phyloP scores from a whole-genome alignment of 129 eudicot genomes.

The Artemisia tridentata region DNA sequence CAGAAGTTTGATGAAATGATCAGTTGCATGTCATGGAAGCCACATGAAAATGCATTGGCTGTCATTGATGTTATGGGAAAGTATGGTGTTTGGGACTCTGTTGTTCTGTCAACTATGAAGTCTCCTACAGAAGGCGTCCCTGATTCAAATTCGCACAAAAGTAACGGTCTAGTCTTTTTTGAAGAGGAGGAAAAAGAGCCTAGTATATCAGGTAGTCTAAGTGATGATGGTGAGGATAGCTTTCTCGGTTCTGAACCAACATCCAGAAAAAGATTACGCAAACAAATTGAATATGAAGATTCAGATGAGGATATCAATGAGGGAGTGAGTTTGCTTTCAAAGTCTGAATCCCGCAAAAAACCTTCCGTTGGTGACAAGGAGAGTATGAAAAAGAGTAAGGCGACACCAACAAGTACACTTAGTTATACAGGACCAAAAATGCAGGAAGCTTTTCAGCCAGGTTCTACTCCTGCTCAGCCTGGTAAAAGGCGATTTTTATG shows the following conservation, averaged over 20 bases:
- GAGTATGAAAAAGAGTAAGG: slow-evolving; percentile 34
- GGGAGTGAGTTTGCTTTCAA: slow-evolving; percentile 40
- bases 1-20: slow-evolving; percentile 79
- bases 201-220: slow-evolving; percentile 72
- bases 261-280: slow-evolving; percentile 69
- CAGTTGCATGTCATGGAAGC: slow-evolving; percentile 92
- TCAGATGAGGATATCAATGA: slow-evolving; percentile 52
- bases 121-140: slow-evolving; percentile 95
- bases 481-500: slow-evolving; percentile 87
- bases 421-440: slow-evolving; percentile 34
- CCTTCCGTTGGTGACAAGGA: slow-evolving; percentile 43
- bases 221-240: slow-evolving; percentile 82
- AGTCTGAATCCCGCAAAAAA: slow-evolving; percentile 56
- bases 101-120: slow-evolving; percentile 80
- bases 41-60: slow-evolving; percentile 90
- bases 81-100: slow-evolving; percentile 94
- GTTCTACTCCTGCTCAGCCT: slow-evolving; percentile 81
- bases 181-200: slow-evolving; percentile 82
- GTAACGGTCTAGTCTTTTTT: slow-evolving; percentile 64
- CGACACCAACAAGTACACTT: slow-evolving; percentile 20
- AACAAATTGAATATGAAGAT: slow-evolving; percentile 43
- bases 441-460: slow-evolving; percentile 97
- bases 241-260: slow-evolving; percentile 50
- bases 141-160: slow-evolving; percentile 35
- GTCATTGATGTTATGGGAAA: slow-evolving; percentile 87